Evolutionary conservation across 2,329 filamentous ascomycete species (phyloP).

Genomic region (Eutypella sp.): DNA sequence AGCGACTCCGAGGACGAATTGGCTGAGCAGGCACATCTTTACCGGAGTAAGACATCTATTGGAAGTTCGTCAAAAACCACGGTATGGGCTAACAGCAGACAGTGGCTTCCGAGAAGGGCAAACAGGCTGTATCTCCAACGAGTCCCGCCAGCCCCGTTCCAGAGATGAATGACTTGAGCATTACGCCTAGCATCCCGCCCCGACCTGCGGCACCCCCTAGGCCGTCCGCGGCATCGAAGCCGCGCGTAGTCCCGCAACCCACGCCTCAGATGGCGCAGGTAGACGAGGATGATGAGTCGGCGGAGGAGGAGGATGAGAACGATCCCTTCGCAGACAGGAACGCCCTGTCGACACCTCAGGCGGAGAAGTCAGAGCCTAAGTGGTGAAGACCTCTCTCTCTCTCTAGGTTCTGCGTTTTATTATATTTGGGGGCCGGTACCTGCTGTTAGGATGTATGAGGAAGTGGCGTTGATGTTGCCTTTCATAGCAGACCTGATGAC

Average conservation of each 20-base stretch:
- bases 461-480: neutral
- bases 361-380: conserved; percentile 33
- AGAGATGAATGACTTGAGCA: conserved; percentile 41
- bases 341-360: conserved; percentile 45
- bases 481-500: no score
- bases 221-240: conserved; percentile 42
- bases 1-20: conserved; percentile 66
- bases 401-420: neutral
- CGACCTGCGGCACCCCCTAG: conserved; percentile 43
- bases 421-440: neutral
- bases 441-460: neutral
- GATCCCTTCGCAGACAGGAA: conserved; percentile 85
- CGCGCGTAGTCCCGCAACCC: conserved; percentile 45
- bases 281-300: conserved; percentile 51
- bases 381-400: conserved; percentile 24
- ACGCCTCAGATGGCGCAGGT: conserved; percentile 41
- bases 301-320: conserved; percentile 74
- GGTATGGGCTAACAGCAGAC: conserved; percentile 18
- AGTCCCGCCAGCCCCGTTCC: conserved; percentile 28
- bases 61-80: no score
- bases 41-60: conserved; percentile 50
- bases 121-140: conserved; percentile 40
- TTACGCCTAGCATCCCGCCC: conserved; percentile 32
- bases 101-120: conserved; percentile 52
- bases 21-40: conserved; percentile 62